These are phyloP conservation scores for Ambrosiella beaveri DNA, from an alignment of 2,329 filamentous ascomycete species.

Conservation along the genomic window DNA sequence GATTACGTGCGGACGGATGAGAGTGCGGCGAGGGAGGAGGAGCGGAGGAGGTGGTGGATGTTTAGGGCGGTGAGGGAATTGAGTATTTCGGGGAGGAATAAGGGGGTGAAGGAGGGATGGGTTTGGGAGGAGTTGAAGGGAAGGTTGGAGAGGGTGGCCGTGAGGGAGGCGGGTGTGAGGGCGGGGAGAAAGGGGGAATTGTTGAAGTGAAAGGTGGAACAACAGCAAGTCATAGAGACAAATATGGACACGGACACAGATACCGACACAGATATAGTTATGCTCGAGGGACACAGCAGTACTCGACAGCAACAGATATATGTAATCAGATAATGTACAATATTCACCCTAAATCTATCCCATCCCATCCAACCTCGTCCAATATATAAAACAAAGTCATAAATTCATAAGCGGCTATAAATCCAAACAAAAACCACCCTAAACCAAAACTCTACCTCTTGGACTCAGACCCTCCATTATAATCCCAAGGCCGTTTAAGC, in stretches of 20 bases:
- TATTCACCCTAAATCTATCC: neutral
- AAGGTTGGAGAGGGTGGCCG: constrained; percentile 16
- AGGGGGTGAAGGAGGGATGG: constrained; percentile 19
- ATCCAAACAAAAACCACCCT: neutral
- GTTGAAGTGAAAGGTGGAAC: neutral
- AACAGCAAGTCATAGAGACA: neutral
- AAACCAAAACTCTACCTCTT: constrained; percentile 13
- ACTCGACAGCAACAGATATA: neutral
- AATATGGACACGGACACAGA: neutral
- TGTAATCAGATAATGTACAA: neutral
- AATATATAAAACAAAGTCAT: neutral
- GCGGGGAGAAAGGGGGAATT: neutral
- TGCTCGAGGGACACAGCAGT: neutral
- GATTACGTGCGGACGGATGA: constrained; percentile 21
- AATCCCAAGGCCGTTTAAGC: constrained; percentile 45
- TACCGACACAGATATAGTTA: neutral
- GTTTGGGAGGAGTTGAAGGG: constrained; percentile 25
- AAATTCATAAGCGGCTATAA: neutral
- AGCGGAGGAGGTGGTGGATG: constrained; percentile 24
- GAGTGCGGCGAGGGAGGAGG: constrained; percentile 21
- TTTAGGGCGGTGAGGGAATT: constrained; percentile 24
- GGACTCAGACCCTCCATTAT: constrained; percentile 23
- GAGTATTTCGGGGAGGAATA: constrained; percentile 20
- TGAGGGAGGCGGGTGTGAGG: constrained; percentile 5
- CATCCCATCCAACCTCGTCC: neutral